Evolutionary conservation across 257 asterid genomes (phyloP).

Genomic region (Solanum sitiens): DNA sequence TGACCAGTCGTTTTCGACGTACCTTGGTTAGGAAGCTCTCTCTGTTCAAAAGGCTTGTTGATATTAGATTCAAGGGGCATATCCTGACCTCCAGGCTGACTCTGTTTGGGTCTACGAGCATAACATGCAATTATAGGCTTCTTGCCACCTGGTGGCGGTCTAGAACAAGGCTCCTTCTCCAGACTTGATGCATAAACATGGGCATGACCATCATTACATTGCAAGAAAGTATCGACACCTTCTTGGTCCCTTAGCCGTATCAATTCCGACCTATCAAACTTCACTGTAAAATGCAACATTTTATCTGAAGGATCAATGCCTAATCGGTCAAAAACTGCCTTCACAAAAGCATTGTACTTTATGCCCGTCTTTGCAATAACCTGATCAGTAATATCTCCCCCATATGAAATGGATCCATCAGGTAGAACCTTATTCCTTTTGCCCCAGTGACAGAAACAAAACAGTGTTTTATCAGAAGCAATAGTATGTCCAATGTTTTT

Average conservation of each 20-base stretch:
- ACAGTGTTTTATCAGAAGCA: background rate
- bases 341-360: background rate
- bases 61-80: constrained; percentile 9
- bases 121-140: constrained; percentile 18
- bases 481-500: background rate
- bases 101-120: constrained; percentile 8
- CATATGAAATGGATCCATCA: background rate
- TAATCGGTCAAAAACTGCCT: background rate
- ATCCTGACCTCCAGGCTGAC: constrained; percentile 14
- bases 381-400: background rate
- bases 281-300: background rate
- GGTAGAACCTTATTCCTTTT: background rate
- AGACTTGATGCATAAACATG: background rate
- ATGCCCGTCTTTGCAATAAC: background rate
- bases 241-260: background rate
- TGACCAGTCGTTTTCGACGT: constrained; percentile 7
- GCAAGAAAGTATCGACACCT: background rate
- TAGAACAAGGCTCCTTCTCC: background rate
- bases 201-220: background rate
- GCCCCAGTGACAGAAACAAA: background rate
- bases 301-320: background rate
- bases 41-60: constrained; percentile 12
- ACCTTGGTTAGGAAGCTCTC: constrained; percentile 11
- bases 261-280: background rate
- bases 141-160: background rate